Evolutionary conservation across 2,329 filamentous ascomycete species (phyloP), one percentile per base, ranked within the genome.

Genomic region (Pseudocercospora vitis): DNA sequence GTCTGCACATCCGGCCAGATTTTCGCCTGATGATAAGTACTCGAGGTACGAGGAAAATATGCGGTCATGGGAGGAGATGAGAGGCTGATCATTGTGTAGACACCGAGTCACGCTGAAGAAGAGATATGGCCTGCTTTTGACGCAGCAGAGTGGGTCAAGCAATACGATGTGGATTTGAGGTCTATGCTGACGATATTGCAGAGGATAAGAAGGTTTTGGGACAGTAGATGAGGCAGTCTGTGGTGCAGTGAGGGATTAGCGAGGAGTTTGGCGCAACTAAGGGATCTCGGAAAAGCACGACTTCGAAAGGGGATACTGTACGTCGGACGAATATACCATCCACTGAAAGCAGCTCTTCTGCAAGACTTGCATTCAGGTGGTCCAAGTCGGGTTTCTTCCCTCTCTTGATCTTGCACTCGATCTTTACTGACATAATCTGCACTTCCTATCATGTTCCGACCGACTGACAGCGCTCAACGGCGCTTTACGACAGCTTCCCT

Each of bases 11-110:
- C 92, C 94, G 42, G 94, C 94, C 37, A 83, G 94, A 65, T 99
- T 97, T 81, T 96, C 90, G 42, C 94, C 94, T 60, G 94, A 99
- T 76, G 94, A 99, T 81, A 96, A 96, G 81, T 97, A 95, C 82
- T 96, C 91, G 69, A 79, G 83, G 81, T 84, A 71, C 48, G 74
- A 12, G 2, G 7, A 24, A 40, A 12, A n/a, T n/a, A n/a, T 14
- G 28, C 7, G 3, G 40, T 7, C 7, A 18, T 9, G 12, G 11
- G n/a, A 16, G 1, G 4, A 2, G n/a, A 2, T 16, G 32, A 35
- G 47, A 42, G 32, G 32, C 19, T 46, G 16, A 8, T n/a, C n/a
- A 23, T 5, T 24, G 39, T 24, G 33, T 50, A 88, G 90, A 71
- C 92, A 97, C 78, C 85, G 94, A 65, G 91, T 97, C 46, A 95